Conservation (phyloP, 495 filamentous ascomycete genomes). For the Bathelium albidoporum region DNA sequence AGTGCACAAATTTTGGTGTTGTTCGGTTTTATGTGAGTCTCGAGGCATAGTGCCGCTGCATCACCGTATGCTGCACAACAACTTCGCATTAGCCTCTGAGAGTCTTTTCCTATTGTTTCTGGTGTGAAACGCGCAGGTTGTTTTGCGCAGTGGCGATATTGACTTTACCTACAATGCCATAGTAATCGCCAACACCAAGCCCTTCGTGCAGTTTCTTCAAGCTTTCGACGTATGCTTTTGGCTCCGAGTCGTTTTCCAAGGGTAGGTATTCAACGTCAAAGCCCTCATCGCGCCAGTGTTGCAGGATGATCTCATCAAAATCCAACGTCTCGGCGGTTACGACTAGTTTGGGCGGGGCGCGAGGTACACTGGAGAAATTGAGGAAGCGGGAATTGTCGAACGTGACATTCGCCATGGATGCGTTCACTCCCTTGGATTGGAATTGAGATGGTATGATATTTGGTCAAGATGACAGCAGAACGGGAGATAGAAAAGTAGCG, state of each 20-base stretch:
- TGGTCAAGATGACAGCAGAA: no score
- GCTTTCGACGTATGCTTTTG: slow-evolving; percentile 41
- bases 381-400: slow-evolving; percentile 2
- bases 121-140: neutral
- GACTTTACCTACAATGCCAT: slow-evolving; percentile 31
- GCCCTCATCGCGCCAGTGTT: slow-evolving; percentile 55
- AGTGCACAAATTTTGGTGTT: slow-evolving; percentile 38
- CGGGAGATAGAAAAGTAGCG: no score
- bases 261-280: slow-evolving; percentile 55
- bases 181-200: slow-evolving; percentile 29
- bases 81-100: slow-evolving; percentile 2
- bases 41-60: slow-evolving; percentile 29
- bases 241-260: slow-evolving; percentile 36
- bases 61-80: slow-evolving; percentile 28
- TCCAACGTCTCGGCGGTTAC: slow-evolving; percentile 52
- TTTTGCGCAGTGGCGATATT: neutral
- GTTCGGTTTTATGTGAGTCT: slow-evolving; percentile 24
- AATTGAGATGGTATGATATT: neutral
- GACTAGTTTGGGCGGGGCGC: slow-evolving; percentile 41
- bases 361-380: neutral
- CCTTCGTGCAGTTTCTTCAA: slow-evolving; percentile 32
- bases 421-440: neutral
- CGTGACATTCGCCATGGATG: neutral
- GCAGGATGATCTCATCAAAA: slow-evolving; percentile 47
- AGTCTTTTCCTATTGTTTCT: neutral